Base-by-base conservation (phyloP, 345 rosid genomes). In the Conringia planisiliqua region DNA sequence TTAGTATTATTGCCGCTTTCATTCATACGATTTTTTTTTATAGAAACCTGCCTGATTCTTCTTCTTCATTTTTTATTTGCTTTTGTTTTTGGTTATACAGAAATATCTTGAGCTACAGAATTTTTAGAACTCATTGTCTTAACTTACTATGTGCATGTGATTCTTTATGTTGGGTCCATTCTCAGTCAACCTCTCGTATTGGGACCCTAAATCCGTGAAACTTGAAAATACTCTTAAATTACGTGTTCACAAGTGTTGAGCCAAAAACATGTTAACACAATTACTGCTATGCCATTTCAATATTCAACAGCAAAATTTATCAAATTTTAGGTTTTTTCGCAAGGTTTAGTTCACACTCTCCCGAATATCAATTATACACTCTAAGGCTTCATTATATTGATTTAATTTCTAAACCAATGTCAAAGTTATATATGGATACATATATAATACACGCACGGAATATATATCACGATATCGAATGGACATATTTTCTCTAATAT, bases 81-180 rank as follows among this genome's bases (percentile, higher is more conserved):
- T 33, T 48, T 60, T 7, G 3, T 26, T 7, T 35, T 71, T 10
- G 11, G 13, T 9, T 35, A 43, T 5, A 47, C 29, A 48, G 33
- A 42, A 44, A 22, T 46, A 10, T 32, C 6, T 70, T 43, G 7
- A 32, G 26, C 24, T 22, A 20, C 9, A 32, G 10, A 29, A 18
- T 57, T 14, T 35, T 54, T 3, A 51, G 4, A 70, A 46, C 35
- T 35, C 27, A 24, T 36, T 46, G 38, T 6, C 24, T 47, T 9
- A 60, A 59, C 17, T 35, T 26, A 47, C 51, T 71, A 62, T 50
- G 14, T 62, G 70, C 67, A 35, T 59, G 66, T 71, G 67, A 59
- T 55, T 58, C 22, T 14, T 55, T 58, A 7, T 18, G 35, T 16
- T 71, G 68, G 68, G 50, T 48, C 68, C 50, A 47, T 71, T 71